Conservation (phyloP, 345 rosid genomes). For the Melaleuca alternifolia region DNA sequence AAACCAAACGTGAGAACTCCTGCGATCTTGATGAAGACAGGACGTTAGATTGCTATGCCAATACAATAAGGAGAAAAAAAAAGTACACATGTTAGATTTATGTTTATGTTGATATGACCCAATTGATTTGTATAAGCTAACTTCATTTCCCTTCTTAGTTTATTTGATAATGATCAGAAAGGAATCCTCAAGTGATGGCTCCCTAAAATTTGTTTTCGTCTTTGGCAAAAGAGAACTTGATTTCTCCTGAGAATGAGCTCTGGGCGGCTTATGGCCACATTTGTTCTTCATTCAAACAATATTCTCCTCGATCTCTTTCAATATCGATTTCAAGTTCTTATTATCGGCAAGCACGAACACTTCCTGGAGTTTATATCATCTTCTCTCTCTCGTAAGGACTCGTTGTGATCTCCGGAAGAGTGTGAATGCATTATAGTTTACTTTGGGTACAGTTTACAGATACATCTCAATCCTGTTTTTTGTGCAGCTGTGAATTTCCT, state of each 20-base stretch:
- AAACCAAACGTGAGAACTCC: not conserved
- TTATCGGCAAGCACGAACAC: not conserved
- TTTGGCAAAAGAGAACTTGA: not conserved
- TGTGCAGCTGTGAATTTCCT: not conserved
- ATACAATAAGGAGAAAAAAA: not conserved
- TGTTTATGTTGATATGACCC: not conserved
- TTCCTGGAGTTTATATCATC: not conserved
- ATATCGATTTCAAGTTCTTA: not conserved
- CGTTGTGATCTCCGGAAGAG: not conserved
- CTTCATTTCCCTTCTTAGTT: not conserved
- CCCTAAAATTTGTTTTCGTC: not conserved
- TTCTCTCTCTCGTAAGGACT: not conserved
- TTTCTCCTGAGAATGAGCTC: not conserved
- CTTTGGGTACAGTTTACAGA: not conserved
- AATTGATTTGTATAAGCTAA: not conserved
- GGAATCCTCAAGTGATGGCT: not conserved
- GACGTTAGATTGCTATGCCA: not conserved
- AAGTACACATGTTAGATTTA: not conserved
- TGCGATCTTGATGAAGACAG: not conserved
- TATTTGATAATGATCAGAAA: not conserved
- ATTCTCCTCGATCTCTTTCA: not conserved
- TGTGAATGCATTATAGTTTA: not conserved
- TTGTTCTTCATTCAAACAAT: not conserved
- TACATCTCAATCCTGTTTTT: not conserved
- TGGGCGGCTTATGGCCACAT: not conserved